Evolutionary conservation across 108 stramenopile species (phyloP), one percentile per base, ranked within the genome.

Genomic region (Cyclostephanos tholiformis): DNA sequence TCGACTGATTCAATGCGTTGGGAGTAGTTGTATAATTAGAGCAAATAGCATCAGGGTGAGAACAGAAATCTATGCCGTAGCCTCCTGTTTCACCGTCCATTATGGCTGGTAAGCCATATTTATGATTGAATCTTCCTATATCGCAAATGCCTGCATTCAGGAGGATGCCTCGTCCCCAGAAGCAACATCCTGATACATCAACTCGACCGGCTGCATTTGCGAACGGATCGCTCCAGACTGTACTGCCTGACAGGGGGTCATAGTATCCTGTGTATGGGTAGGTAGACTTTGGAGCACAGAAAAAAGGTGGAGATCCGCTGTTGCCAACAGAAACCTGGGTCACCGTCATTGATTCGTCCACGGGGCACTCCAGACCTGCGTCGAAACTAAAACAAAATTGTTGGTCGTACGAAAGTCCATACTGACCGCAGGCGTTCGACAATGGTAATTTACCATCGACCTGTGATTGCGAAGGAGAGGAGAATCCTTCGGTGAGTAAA

Each of bases 81-180:
- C 63, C 69, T 29, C 61, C 68, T 19, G 69, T 49, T 22, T 67
- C 67, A 16, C 69, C 69, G 25, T 80, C 74, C 26, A 57, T 64
- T 51, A 70, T 53, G 30, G 82, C 82, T 30, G 69, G 76, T 30
- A 63, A 36, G 39, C 82, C 82, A 51, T 63, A 80, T 23, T 70
- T 48, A 50, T 75, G 75, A 55, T 80, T 83, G 53, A 83, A 75
- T 48, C 74, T 75, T 55, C 82, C 82, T 27, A 83, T 66, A 25
- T 83, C 64, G 30, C 82, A 83, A 13, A 71, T 8, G n/a, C 75
- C 69, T 11, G 61, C 57, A 35, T 50, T 70, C 23, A 77, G 74
- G 14, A 83, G 38, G 38, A 83, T 80, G 6, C 78, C 78, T 5
- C 82, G 74, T 1, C 77, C 77, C 77, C 76, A 79, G 66, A 74